Conservation (phyloP, 495 filamentous ascomycete species). For the Penicillium turbatum region DNA sequence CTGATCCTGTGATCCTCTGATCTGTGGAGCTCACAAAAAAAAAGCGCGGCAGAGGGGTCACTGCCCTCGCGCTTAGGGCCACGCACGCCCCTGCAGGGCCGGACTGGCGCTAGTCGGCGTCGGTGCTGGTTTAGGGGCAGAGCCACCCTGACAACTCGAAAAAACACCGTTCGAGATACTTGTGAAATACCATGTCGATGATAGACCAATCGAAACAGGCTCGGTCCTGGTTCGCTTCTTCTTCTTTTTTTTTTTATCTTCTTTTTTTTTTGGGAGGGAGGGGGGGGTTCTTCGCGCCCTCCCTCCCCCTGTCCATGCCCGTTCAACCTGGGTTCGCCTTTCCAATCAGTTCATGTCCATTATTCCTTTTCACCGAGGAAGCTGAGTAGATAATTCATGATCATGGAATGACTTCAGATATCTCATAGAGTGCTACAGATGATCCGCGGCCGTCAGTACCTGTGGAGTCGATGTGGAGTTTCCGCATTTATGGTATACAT, state of each 20-base stretch:
- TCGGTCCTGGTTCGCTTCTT: slow-evolving; percentile 4
- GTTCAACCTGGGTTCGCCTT: background rate
- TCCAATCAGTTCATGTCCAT: background rate
- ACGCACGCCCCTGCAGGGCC: slow-evolving; percentile 21
- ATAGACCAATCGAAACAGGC: background rate
- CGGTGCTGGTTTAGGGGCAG: slow-evolving; percentile 9
- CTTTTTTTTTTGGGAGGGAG: background rate
- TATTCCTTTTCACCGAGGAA: background rate
- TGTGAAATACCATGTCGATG: slow-evolving; percentile 10
- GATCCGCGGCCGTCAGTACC: background rate
- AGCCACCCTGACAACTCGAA: slow-evolving; percentile 14
- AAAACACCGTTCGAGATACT: slow-evolving; percentile 10
- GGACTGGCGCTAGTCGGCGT: slow-evolving; percentile 6
- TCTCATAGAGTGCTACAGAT: background rate
- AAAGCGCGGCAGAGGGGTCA: slow-evolving; percentile 8
- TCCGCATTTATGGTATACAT: slow-evolving; percentile 16
- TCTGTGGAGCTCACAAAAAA: slow-evolving; percentile 2
- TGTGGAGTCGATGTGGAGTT: slow-evolving; percentile 12
- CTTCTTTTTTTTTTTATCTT: background rate
- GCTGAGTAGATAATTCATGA: background rate
- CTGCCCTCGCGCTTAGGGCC: slow-evolving; percentile 18
- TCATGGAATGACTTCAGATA: background rate
- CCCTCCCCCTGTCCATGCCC: background rate
- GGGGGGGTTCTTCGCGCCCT: background rate
- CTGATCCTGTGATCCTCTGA: background rate